Conservation (phyloP, 257 asterid species). For the Verbena officinalis region DNA sequence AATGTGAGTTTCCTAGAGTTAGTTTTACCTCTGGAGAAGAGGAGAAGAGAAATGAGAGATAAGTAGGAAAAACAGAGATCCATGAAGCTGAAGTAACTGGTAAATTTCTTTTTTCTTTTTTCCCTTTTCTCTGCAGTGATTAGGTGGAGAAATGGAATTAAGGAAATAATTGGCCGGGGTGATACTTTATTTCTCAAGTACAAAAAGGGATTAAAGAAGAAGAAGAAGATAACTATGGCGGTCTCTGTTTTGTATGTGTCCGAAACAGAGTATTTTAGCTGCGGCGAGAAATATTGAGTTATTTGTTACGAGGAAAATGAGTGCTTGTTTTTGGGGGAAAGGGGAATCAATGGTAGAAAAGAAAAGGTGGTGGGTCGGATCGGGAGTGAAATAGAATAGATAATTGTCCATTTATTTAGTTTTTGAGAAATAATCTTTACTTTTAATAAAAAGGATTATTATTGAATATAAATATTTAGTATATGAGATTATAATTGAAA, state of each 20-base stretch:
- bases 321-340: background rate
- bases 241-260: background rate
- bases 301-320: background rate
- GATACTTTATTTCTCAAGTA: background rate
- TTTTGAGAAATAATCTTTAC: no score
- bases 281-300: background rate
- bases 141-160: background rate
- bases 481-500: background rate
- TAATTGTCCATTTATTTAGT: no score
- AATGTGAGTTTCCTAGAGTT: background rate
- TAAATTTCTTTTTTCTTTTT: no score
- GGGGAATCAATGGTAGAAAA: background rate
- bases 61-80: no score
- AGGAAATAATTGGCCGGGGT: background rate
- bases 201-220: background rate
- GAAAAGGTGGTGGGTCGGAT: background rate
- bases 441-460: no score
- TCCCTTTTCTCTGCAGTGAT: background rate
- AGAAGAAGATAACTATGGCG: slow-evolving; percentile 14
- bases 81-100: background rate
- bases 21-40: slow-evolving; percentile 45
- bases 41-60: slow-evolving; percentile 24
- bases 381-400: no score
- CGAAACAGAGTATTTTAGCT: background rate
- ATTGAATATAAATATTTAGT: no score